Conservation (phyloP, 108 stramenopile genomes). For the Pseudonitzschia delicatissima region DNA sequence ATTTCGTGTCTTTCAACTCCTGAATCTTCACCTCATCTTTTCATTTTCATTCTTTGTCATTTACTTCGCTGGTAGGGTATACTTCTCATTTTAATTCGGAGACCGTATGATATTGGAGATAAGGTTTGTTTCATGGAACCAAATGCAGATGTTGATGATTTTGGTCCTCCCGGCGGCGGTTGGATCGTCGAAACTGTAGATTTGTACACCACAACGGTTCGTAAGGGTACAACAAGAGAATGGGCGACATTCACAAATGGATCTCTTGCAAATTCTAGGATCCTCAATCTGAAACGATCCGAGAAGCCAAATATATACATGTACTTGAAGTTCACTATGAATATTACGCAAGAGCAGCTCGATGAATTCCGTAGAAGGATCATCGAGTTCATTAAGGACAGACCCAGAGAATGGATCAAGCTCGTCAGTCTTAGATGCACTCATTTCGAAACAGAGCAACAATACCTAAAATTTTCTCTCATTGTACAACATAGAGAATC, state of each 20-base stretch:
- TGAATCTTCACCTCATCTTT: constrained; percentile 5
- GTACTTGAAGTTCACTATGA: constrained; percentile 61
- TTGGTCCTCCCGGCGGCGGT: constrained; percentile 20
- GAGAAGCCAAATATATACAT: constrained; percentile 56
- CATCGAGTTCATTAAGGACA: constrained; percentile 64
- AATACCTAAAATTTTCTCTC: constrained; percentile 63
- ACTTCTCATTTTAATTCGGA: constrained; percentile 49
- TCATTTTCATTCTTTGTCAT: background rate
- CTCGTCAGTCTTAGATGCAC: constrained; percentile 54
- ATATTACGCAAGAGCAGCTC: constrained; percentile 50
- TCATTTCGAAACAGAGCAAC: constrained; percentile 55
- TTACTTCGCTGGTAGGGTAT: constrained; percentile 19
- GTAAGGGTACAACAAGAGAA: constrained; percentile 67
- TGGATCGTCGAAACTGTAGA: constrained; percentile 78
- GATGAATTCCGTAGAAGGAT: constrained; percentile 32
- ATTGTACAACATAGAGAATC: constrained; percentile 30
- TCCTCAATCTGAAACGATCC: constrained; percentile 77
- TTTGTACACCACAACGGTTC: constrained; percentile 70
- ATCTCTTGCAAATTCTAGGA: constrained; percentile 57
- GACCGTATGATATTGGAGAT: constrained; percentile 84
- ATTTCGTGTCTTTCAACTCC: background rate
- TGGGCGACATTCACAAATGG: constrained; percentile 72
- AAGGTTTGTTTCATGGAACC: constrained; percentile 35
- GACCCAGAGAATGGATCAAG: constrained; percentile 67
- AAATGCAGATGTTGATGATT: constrained; percentile 1